Base-by-base conservation (phyloP, 2,329 filamentous ascomycete species). In the Aspergillus fructus region DNA sequence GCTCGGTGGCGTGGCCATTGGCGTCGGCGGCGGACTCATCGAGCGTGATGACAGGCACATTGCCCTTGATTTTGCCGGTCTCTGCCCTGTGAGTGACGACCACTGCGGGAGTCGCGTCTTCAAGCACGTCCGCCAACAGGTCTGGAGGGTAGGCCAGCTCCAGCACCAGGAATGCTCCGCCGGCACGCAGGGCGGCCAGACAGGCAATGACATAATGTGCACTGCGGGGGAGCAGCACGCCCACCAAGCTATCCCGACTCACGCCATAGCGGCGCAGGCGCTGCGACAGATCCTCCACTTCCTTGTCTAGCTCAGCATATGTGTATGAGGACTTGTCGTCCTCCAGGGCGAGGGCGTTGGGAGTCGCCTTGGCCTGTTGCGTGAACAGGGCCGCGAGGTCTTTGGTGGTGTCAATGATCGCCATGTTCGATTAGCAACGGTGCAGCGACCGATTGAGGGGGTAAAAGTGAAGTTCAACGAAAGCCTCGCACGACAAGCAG, bases 151-250 rank as follows among this genome's bases (percentile, higher is more conserved):
- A 93, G 3, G 90, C 90, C 49, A 91, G 79, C 74, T 93, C 90
- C 3, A 93, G 83, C 2, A 93, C 89, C 5, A 93, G 79, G 68
- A 92, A 93, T 2, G 90, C 90, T 53, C 90, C 90, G 51, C 89
- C 90, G 2, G 90, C 89, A 58, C 88, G 85, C 40, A 93, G 82
- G n/a, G 88, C 85, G 24, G 90, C 90, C 52, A 93, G 79, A 68
- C 88, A 91, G 15, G 89, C 86, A 72, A 93, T 86, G 59, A 93
- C 88, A 74, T 93, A 91, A 74, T 91, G 83, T 49, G 89, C 88
- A 70, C 88, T 90, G 54, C 89, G 85, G 55, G 85, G 87, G 68
- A 93, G 82, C 52, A 93, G 81, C 42, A 93, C 86, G 53, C 90
- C 90, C 33, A 93, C 89, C 17, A 91, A 81, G 63, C 81, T 82